Evolutionary conservation across 73 alveolate species (phyloP), one percentile per base, ranked within the genome.

Genomic region (Stentor coeruleus): DNA sequence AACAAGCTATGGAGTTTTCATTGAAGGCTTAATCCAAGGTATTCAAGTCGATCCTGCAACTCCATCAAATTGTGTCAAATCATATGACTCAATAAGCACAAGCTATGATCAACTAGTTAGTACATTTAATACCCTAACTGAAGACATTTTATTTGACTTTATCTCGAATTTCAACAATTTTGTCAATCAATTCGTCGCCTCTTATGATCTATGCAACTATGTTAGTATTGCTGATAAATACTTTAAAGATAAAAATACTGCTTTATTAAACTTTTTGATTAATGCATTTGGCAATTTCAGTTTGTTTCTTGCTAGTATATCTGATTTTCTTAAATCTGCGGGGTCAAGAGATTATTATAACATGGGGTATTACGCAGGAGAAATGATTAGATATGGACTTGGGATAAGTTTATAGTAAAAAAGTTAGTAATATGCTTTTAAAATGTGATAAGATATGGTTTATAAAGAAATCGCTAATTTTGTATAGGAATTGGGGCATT

Each of bases 1-100:
- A n/a, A n/a, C n/a, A n/a, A n/a, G n/a, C n/a, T n/a, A n/a, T n/a
- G n/a, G n/a, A n/a, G n/a, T n/a, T n/a, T 49, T 49, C 66, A 11
- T 49, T 49, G 66, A 20, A 49, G 79, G 79, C n/a, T 26, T 66
- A 15, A 33, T 66, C 33, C 20, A 20, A 66, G 79, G 79, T 15
- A 20, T 66, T 26, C 79, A 66, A 33, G 37, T 11, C 40, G 33
- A 66, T 2, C 79, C 79, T 66, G n/a, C 79, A 26, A 66, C 42
- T 2, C 79, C 79, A 28, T 26, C 79, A 33, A 66, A 20, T 66
- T 66, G 79, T 66, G 79, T 66, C 41, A 0, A 0, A 66, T 26
- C 42, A 26, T 20, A 28, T 11, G 11, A 20, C 11, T 20, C 26
- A 20, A 33, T 31, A 28, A 26, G 49, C 11, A 66, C 79, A 0